Percentiles rank a stretch among this genome's conserved stretches.
phyloP scores from a whole-genome alignment of 23 red algal genomes.

The Agarophyton chilense region DNA sequence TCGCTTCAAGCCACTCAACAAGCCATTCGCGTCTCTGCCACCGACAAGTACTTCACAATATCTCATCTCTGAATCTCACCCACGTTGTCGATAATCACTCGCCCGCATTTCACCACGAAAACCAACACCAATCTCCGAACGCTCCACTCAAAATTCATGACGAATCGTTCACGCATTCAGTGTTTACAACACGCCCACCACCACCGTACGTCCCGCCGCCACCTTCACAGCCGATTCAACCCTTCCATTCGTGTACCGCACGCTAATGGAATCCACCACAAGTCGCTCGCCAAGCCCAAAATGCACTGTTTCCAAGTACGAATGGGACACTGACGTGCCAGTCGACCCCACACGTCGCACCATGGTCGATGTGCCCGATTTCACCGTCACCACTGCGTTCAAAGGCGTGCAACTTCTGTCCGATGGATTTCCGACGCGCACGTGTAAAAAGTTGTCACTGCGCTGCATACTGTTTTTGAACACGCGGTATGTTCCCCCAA shows the following conservation, averaged over 20 bases:
- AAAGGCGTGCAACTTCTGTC: not conserved
- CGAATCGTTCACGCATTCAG: too few species aligned
- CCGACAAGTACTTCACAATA: too few species aligned
- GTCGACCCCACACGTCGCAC: constrained; percentile 39
- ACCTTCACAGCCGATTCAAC: not conserved
- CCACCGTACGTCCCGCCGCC: not conserved
- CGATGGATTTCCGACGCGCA: constrained; percentile 8
- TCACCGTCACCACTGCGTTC: constrained; percentile 10
- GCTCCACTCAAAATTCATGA: too few species aligned
- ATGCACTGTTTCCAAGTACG: constrained; percentile 38
- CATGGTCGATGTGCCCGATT: not conserved
- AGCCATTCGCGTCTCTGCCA: too few species aligned
- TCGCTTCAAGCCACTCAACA: too few species aligned
- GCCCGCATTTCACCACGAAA: too few species aligned
- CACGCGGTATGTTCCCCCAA: not conserved
- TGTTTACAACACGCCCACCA: not conserved
- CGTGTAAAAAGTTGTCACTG: constrained; percentile 3
- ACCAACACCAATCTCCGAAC: too few species aligned
- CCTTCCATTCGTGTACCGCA: constrained; percentile 17
- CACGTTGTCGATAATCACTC: too few species aligned
- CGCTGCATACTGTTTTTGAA: constrained; percentile 2
- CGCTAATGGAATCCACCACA: not conserved
- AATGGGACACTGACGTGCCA: constrained; percentile 12
- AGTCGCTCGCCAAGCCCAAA: constrained; percentile 26
- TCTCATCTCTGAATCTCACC: too few species aligned